Base-by-base conservation (phyloP, 2,329 filamentous ascomycete species). In the Cladophialophora psammophila region DNA sequence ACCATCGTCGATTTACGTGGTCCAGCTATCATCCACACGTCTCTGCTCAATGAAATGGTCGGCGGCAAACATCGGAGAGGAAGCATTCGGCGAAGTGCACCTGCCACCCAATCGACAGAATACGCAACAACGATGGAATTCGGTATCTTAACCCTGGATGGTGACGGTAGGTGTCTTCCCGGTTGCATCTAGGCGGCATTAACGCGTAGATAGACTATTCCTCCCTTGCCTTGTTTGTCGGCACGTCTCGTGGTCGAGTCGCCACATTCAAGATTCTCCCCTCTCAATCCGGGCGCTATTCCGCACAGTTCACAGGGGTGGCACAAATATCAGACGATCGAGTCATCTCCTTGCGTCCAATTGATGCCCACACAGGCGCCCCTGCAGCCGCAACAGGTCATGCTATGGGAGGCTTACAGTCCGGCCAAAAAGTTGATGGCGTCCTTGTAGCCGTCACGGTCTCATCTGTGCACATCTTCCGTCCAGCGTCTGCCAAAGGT, bases 251-350 rank as follows among this genome's bases (percentile, higher is more conserved):
- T 35, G 95, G 95, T 48, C 92, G 92, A 73, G 82, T 98, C 18
- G 88, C 90, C 6, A 98, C 94, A 0, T 94, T 98, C 81, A 97
- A 97, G 80, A 84, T 99, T 26, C 81, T 98, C 2, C 95, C 95
- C 0, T 85, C 90, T 13, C 74, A 81, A 9, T 87, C 86, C 61
- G 87, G 89, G 4, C 85, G 88, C 10, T 98, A 96, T 77, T 84
- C 87, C 10, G 92, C 88, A 12, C 86, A 90, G 64, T 85, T 90
- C 58, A 91, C 87, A 1, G 95, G 94, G 0, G 82, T 89, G 2
- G 84, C 87, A 4, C 79, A 85, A 1, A 80, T 94, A 35, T 88
- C 92, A 62, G 92, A 89, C 69, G 70, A 83, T 65, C 83, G 80
- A 53, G 83, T 99, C 48, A 85, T 97, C 56, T 88, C 88, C 13